Conservation (phyloP, 176 grass and related monocot genomes). For the Eremochloa ophiuroides region DNA sequence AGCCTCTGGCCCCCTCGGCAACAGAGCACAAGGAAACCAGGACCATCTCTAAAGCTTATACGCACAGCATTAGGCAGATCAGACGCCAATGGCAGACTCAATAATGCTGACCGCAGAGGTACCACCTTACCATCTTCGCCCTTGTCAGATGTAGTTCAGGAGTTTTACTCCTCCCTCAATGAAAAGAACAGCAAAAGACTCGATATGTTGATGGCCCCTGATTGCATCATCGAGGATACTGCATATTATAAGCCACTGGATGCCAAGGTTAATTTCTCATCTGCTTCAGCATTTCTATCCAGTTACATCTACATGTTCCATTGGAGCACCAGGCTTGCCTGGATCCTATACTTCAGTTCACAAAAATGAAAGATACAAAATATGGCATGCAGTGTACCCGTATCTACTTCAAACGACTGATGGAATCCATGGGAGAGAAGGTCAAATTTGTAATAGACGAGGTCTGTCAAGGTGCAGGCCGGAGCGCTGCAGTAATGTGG, state of each 20-base stretch:
- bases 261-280: conserved; percentile 52
- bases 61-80: conserved; percentile 10
- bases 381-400: conserved; percentile 39
- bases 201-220: conserved; percentile 45
- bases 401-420: conserved; percentile 51
- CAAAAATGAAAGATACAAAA: not conserved
- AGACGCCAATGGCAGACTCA: not conserved
- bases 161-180: conserved; percentile 73
- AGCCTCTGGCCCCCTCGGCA: not conserved
- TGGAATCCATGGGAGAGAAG: conserved; percentile 64
- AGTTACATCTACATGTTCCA: not conserved
- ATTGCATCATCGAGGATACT: conserved; percentile 58
- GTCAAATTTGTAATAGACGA: conserved; percentile 57
- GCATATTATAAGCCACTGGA: conserved; percentile 54
- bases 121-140: conserved; percentile 33
- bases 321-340: not conserved
- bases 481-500: conserved; percentile 56
- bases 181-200: conserved; percentile 49
- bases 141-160: conserved; percentile 32
- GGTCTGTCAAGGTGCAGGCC: conserved; percentile 48
- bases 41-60: conserved; percentile 12
- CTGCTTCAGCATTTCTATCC: conserved; percentile 4
- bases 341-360: not conserved
- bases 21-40: not conserved
- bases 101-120: conserved; percentile 16